These are phyloP conservation scores for Tricholomella constricta DNA, from an alignment of 768 basidiomycete genomes.

Conservation along the genomic window DNA sequence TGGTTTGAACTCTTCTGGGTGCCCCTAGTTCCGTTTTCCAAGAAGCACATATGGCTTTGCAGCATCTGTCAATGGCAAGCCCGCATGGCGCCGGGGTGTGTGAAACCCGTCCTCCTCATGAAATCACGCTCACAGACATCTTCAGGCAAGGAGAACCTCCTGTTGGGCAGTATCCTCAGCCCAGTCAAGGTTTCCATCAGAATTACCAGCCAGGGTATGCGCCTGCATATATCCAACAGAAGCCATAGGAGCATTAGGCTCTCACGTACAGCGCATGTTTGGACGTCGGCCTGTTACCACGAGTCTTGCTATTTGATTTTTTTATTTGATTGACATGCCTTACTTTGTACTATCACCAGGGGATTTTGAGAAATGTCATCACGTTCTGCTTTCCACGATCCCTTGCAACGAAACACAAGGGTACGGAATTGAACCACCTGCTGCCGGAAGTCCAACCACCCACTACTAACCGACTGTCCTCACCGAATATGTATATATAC, in stretches of 20 bases:
- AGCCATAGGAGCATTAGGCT: constrained; percentile 17
- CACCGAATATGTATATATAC: no score
- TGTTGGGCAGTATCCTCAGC: constrained; percentile 19
- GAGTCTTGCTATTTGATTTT: not conserved
- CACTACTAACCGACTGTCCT: no score
- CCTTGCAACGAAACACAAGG: no score
- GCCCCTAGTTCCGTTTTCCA: constrained; percentile 65
- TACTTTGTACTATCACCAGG: not conserved
- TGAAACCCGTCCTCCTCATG: constrained; percentile 1
- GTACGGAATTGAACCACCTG: no score
- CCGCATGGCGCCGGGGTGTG: constrained; percentile 53
- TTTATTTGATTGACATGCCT: not conserved
- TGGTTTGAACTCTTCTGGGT: constrained; percentile 83
- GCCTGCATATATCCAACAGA: constrained; percentile 38
- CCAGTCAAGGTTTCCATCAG: constrained; percentile 26
- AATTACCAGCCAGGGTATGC: constrained; percentile 42
- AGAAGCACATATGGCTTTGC: constrained; percentile 69
- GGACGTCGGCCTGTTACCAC: no score
- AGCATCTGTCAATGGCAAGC: constrained; percentile 69
- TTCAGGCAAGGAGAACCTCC: constrained; percentile 37
- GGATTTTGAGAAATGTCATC: not conserved
- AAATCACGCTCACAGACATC: not conserved
- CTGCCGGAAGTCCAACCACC: no score
- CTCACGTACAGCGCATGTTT: not conserved
- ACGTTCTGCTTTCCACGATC: no score